These are phyloP conservation scores for Medicago lupulina DNA, from an alignment of 306 rosid species.

Conservation along the genomic window DNA sequence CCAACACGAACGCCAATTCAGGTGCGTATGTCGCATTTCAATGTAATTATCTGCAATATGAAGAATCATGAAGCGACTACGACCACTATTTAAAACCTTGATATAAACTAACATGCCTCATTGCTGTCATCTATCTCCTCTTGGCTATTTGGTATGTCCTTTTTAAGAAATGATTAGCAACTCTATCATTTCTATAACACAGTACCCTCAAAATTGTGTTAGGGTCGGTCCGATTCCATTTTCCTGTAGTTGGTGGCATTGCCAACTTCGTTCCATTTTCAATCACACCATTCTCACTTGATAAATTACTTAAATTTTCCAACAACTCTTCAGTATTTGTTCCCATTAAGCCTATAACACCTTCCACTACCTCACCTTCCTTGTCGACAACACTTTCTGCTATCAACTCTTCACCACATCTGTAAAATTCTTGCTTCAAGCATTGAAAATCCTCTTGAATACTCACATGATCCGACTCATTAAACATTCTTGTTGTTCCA, in stretches of 20 bases:
- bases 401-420: conserved; percentile 70
- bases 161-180: conserved; percentile 79
- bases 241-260: conserved; percentile 93
- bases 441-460: conserved; percentile 72
- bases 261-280: conserved; percentile 73
- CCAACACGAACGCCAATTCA: neutral
- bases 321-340: conserved; percentile 66
- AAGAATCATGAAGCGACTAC: neutral
- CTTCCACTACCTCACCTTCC: conserved; percentile 75
- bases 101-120: neutral
- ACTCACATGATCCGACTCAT: conserved; percentile 60
- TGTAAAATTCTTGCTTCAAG: conserved; percentile 60
- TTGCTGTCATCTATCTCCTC: conserved; percentile 51
- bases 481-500: conserved; percentile 66
- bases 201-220: conserved; percentile 86
- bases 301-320: conserved; percentile 71
- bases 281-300: conserved; percentile 65
- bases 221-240: conserved; percentile 82
- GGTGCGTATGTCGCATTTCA: neutral
- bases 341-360: conserved; percentile 78
- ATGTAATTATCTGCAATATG: neutral
- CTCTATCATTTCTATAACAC: conserved; percentile 78
- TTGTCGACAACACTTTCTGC: conserved; percentile 62
- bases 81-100: neutral
- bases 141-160: conserved; percentile 78